Conservation (phyloP, 2,329 filamentous ascomycete species). For the Thelonectria rubi region DNA sequence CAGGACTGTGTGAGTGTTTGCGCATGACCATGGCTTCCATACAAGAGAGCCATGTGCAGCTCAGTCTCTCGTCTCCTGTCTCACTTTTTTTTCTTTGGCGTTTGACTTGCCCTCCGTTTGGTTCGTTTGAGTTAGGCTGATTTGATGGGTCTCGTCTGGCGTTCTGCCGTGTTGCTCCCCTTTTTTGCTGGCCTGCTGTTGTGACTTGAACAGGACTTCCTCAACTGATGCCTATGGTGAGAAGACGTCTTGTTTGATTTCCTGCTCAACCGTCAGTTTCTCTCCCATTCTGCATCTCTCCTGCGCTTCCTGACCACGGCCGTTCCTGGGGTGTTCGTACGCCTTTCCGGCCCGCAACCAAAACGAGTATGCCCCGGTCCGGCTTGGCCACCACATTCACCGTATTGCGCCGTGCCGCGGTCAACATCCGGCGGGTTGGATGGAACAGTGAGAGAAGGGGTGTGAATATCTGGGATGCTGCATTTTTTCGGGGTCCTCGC, state of each 20-base stretch:
- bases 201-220: too few relatives aligned
- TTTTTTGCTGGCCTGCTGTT: background rate
- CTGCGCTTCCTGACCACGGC: background rate
- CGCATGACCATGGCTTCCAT: background rate
- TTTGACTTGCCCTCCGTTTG: constrained; percentile 10
- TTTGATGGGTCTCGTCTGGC: background rate
- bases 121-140: constrained; percentile 5
- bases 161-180: background rate
- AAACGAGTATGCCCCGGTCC: constrained; percentile 6
- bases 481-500: background rate
- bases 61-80: background rate
- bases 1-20: background rate
- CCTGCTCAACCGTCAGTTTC: too few relatives aligned
- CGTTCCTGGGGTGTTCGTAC: background rate
- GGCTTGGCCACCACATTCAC: constrained; percentile 5
- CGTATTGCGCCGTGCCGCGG: constrained; percentile 3
- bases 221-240: too few relatives aligned
- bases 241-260: too few relatives aligned
- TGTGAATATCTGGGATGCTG: constrained; percentile 5
- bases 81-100: background rate
- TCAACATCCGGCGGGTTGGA: constrained; percentile 13
- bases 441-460: constrained; percentile 11
- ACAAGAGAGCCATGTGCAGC: background rate
- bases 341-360: background rate
- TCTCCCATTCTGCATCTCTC: too few relatives aligned